Evolutionary conservation across 176 grass and related monocot genomes (phyloP).

Genomic region (Otatea glauca): DNA sequence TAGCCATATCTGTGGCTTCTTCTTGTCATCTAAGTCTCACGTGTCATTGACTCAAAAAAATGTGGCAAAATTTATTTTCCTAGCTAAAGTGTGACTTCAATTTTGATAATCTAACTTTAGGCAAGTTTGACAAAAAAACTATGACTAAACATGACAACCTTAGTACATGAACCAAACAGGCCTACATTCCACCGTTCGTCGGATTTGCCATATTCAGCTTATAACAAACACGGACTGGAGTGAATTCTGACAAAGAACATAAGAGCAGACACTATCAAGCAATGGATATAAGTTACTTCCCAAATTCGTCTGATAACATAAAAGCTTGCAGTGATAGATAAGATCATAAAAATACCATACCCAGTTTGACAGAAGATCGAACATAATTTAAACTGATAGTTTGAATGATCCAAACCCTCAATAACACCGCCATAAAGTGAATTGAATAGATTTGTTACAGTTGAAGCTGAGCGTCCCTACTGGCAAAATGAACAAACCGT

Average conservation of each 20-base stretch:
- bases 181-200: not conserved
- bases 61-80: no score
- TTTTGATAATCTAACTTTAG: no score
- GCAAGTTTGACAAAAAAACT: no score
- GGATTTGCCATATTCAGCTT: no score
- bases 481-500: constrained; percentile 43
- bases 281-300: not conserved
- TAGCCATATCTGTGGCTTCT: no score
- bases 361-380: constrained; percentile 26
- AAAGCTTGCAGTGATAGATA: not conserved
- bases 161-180: no score
- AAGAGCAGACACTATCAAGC: not conserved
- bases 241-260: not conserved
- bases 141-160: no score
- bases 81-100: no score
- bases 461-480: constrained; percentile 37
- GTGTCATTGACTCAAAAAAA: no score
- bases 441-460: constrained; percentile 25
- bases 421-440: constrained; percentile 31
- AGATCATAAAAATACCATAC: not conserved
- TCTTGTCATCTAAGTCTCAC: no score
- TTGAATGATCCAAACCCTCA: constrained; percentile 39
- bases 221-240: not conserved
- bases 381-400: constrained; percentile 33
- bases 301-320: not conserved